These are phyloP conservation scores for Adansonia grandidieri DNA, from an alignment of 441 rosid species.

Conservation along the genomic window DNA sequence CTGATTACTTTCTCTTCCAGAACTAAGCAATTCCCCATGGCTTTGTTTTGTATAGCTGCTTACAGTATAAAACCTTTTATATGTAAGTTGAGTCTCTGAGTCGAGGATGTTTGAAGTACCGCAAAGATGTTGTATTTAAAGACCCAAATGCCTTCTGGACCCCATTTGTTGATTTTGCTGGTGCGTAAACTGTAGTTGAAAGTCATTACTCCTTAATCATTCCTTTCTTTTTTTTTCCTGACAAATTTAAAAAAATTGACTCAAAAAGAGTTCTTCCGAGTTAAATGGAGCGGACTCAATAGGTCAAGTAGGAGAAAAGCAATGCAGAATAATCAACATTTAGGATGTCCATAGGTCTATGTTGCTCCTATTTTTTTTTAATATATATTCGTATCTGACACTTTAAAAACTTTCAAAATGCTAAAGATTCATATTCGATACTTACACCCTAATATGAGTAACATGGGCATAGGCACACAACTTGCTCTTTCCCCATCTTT, in stretches of 20 bases:
- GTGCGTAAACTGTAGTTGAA: conserved; percentile 18
- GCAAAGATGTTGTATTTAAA: conserved; percentile 26
- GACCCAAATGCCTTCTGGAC: conserved; percentile 19
- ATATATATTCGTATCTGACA: no score
- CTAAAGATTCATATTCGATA: no score
- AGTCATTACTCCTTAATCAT: conserved; percentile 22
- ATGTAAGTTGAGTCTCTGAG: conserved; percentile 17
- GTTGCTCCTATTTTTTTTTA: no score
- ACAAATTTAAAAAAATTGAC: neutral
- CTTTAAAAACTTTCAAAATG: neutral
- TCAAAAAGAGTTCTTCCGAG: neutral
- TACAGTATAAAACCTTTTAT: neutral
- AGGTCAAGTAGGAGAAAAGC: neutral
- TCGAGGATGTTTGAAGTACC: conserved; percentile 6
- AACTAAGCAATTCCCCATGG: conserved; percentile 81
- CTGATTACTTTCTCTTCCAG: conserved; percentile 53
- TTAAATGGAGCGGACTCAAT: neutral
- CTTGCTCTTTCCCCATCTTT: neutral
- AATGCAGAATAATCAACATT: neutral
- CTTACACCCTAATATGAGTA: neutral
- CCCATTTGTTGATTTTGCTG: conserved; percentile 21
- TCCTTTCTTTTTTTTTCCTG: neutral
- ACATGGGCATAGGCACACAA: neutral
- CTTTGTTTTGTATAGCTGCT: conserved; percentile 3
- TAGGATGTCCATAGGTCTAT: no score